phyloP scores from a whole-genome alignment of 2,329 filamentous ascomycete species.

The Thelonectria blattea region DNA sequence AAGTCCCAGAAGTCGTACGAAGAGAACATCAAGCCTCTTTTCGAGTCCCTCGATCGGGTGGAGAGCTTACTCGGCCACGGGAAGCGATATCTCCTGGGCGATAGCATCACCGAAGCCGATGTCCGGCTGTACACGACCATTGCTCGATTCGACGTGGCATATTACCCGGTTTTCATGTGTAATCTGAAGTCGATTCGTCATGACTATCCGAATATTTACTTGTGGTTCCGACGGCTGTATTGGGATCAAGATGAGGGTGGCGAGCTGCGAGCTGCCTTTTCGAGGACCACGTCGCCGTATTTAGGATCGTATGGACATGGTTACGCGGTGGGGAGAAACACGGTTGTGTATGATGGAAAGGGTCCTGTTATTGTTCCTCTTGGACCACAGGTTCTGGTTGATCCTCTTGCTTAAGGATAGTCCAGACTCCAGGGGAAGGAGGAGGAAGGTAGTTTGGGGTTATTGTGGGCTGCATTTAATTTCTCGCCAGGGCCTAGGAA shows the following conservation, averaged over 20 bases:
- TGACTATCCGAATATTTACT: constrained; percentile 70
- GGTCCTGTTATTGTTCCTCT: constrained; percentile 8
- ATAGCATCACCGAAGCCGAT: constrained; percentile 71
- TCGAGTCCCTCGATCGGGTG: constrained; percentile 67
- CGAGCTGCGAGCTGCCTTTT: constrained; percentile 6
- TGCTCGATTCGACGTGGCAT: constrained; percentile 71
- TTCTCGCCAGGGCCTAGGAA: too few relatives aligned
- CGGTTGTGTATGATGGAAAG: constrained; percentile 1
- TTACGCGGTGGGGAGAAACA: constrained; percentile 3
- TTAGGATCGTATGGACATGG: neutral
- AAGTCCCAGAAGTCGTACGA: constrained; percentile 70
- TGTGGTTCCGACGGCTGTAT: constrained; percentile 72
- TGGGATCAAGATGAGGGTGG: constrained; percentile 60
- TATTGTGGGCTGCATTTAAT: too few relatives aligned
- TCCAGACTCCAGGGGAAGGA: too few relatives aligned
- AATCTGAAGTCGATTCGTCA: constrained; percentile 68
- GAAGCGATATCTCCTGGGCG: constrained; percentile 67
- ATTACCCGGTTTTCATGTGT: constrained; percentile 69
- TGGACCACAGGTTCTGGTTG: constrained; percentile 10
- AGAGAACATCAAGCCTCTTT: constrained; percentile 63
- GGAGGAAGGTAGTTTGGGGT: too few relatives aligned
- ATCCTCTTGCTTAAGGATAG: constrained; percentile 1
- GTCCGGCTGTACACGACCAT: constrained; percentile 71
- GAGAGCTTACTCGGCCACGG: constrained; percentile 60
- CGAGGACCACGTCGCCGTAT: constrained; percentile 11